These are phyloP conservation scores for Rhodotorula sp. DNA, from an alignment of 1,284 basidiomycete species.

Conservation along the genomic window DNA sequence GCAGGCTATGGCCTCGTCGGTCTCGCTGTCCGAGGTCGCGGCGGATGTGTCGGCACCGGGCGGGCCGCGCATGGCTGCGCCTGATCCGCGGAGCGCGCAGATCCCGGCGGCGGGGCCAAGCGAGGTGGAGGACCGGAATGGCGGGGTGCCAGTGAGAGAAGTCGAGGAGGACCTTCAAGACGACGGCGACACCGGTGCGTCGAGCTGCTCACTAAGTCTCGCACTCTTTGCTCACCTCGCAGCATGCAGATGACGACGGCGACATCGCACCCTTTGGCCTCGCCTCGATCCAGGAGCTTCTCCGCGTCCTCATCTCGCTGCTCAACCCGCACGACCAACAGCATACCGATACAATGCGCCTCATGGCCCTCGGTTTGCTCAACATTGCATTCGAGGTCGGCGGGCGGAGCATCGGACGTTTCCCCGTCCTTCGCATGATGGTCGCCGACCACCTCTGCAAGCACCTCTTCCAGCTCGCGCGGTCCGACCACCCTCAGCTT, in stretches of 20 bases:
- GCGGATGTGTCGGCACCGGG: constrained; percentile 38
- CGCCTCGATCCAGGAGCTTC: constrained; percentile 87
- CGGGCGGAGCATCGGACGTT: constrained; percentile 65
- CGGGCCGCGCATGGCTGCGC: constrained; percentile 49
- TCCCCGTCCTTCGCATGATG: constrained; percentile 70
- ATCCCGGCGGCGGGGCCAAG: not conserved
- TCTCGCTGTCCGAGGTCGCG: constrained; percentile 39
- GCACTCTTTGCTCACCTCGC: constrained; percentile 28
- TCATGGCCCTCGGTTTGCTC: constrained; percentile 83
- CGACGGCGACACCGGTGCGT: constrained; percentile 28
- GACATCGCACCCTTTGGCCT: constrained; percentile 66
- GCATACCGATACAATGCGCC: constrained; percentile 93
- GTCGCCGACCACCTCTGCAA: constrained; percentile 90
- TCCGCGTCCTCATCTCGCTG: constrained; percentile 91
- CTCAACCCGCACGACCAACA: constrained; percentile 91
- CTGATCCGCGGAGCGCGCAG: constrained; percentile 48
- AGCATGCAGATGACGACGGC: constrained; percentile 2
- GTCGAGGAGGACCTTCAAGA: constrained; percentile 13
- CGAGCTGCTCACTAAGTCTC: no score
- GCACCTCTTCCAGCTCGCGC: constrained; percentile 85
- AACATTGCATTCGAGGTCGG: constrained; percentile 87
- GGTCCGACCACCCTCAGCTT: constrained; percentile 79
- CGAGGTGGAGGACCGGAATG: not conserved
- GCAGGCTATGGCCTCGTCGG: constrained; percentile 9
- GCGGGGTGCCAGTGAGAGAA: not conserved